Conservation (phyloP, 306 rosid genomes). For the Ceratonia siliqua region DNA sequence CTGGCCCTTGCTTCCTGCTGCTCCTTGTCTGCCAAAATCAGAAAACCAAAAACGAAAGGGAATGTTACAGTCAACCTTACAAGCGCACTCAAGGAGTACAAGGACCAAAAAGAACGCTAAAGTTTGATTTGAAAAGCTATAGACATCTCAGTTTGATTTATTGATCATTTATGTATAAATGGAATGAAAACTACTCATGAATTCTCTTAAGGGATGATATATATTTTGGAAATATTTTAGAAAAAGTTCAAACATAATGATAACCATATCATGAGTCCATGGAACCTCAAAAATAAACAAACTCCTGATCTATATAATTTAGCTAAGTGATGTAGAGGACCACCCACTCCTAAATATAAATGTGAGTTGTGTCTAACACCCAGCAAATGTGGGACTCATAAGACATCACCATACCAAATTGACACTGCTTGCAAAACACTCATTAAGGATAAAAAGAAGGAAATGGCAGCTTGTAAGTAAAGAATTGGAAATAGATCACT, state of each 20-base stretch:
- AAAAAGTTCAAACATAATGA: neutral
- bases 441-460: neutral
- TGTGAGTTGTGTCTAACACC: neutral
- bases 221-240: neutral
- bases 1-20: conserved; percentile 78
- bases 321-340: neutral
- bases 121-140: neutral
- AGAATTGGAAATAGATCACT: neutral
- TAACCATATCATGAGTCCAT: neutral
- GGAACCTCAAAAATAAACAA: neutral
- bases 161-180: neutral
- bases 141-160: neutral
- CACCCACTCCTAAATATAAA: neutral
- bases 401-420: neutral
- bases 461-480: neutral
- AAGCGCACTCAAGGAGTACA: neutral
- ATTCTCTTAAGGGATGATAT: neutral
- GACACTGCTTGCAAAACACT: neutral
- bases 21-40: conserved; percentile 75
- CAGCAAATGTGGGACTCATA: neutral
- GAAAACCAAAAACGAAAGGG: conserved; percentile 26
- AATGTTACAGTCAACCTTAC: conserved; percentile 14
- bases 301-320: neutral
- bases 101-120: neutral
- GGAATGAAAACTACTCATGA: neutral